Evolutionary conservation across 768 basidiomycete genomes (phyloP), one percentile per base, ranked within the genome.

Genomic region (Leccinum ochraceum): DNA sequence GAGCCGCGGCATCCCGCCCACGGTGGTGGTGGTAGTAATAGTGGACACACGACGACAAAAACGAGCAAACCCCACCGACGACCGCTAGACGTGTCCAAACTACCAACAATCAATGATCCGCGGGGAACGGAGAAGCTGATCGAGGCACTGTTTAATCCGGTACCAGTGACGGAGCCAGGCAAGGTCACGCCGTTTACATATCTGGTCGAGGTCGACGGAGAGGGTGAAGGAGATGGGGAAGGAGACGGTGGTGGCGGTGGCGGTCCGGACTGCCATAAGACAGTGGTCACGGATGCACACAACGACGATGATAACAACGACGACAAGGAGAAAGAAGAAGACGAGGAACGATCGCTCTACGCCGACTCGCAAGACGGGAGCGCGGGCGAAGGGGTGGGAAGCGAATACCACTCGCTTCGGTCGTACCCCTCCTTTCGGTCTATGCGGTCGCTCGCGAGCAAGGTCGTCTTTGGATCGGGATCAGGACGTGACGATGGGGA

Each of bases 61-160:
- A 44, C 59, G 14, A 34, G 24, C 26, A 72, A 69, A 58, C 71
- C 62, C 24, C 69, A 68, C 36, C 62, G 69, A 28, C 60, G 69
- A 7, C 72, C 67, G 3, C 69, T 76, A 22, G 72, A 78, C 46
- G 57, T 72, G 10, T 64, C 74, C 59, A 67, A 67, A 26, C 78
- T 89, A 7, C 85, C 85, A 2, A 69, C 75, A 17, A 81, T 83
- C 4, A 80, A 82, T 62, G 86, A 87, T 1, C 81, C 86, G 2
- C 82, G 82, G 54, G 83, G 85, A 14, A 92, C 90, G 0, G 89
- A 90, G 69, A 78, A 79, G 39, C 79, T 93, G 46, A 92, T 92
- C 68, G 91, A 93, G 58, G 85, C 88, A 6, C 71, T 93, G 26
- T 93, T 93, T 70, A 93, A 93, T 66, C 90, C 91, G 2, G 79